A percentile compares a stretch with the other conserved stretches of the same genome.
Conservation (phyloP, 1,284 basidiomycete species). For the Cutaneotrichosporon spelunceum region DNA sequence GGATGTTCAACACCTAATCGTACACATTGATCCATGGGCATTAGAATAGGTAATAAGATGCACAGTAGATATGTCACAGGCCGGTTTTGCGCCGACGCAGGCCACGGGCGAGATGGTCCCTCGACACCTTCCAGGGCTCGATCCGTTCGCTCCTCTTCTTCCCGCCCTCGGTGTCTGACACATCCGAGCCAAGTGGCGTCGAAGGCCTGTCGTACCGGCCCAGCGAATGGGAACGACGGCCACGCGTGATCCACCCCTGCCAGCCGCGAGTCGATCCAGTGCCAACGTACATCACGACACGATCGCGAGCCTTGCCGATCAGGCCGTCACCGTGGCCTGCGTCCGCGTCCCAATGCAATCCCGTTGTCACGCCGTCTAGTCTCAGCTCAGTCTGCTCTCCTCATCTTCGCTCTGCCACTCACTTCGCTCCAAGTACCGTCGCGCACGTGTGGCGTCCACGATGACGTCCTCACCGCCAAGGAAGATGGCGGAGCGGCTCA, state of each 20-base stretch:
- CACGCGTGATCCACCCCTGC: slow-evolving; percentile 32
- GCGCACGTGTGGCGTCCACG: slow-evolving; percentile 70
- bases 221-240: slow-evolving; percentile 32
- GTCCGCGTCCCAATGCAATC: slow-evolving; percentile 66
- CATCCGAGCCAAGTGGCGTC: neutral
- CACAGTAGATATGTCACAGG: neutral
- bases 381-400: slow-evolving; percentile 22
- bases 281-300: slow-evolving; percentile 65
- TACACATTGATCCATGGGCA: neutral
- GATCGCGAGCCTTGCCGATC: slow-evolving; percentile 57
- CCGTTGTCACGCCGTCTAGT: slow-evolving; percentile 66
- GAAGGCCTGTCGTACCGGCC: slow-evolving; percentile 25
- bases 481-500: slow-evolving; percentile 59
- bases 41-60: neutral
- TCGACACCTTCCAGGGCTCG: neutral
- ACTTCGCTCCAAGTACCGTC: slow-evolving; percentile 62
- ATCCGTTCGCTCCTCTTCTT: neutral
- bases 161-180: neutral
- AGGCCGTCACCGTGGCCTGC: slow-evolving; percentile 72
- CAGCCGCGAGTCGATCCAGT: slow-evolving; percentile 43
- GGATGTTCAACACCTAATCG: slow-evolving; percentile 22
- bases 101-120: neutral
- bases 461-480: slow-evolving; percentile 78
- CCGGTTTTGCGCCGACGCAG: slow-evolving; percentile 1
- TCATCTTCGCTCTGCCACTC: neutral